Evolutionary conservation across 2,329 filamentous ascomycete genomes (phyloP).

Genomic region (Cercospora janseana): DNA sequence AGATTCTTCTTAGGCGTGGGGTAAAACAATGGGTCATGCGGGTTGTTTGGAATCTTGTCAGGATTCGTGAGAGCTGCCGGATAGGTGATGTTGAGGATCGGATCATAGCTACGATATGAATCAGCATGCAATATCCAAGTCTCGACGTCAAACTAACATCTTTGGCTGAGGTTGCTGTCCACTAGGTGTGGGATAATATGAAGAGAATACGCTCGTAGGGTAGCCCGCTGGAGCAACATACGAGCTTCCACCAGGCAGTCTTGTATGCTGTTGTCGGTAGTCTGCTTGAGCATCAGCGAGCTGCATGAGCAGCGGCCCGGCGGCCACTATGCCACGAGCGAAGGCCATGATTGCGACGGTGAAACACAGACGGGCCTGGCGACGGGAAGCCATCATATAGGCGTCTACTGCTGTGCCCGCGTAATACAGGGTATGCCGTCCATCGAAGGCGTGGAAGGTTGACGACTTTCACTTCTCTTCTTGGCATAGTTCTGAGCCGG

Average conservation of each 20-base stretch:
- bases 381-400: neutral
- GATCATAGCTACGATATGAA: conserved; percentile 43
- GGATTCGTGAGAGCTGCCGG: conserved; percentile 57
- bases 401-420: neutral
- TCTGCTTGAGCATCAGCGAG: conserved; percentile 16
- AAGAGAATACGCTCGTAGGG: conserved; percentile 52
- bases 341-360: conserved; percentile 15
- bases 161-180: conserved; percentile 55
- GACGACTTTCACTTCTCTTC: neutral
- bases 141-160: conserved; percentile 33
- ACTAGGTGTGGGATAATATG: conserved; percentile 48
- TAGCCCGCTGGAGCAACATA: conserved; percentile 50
- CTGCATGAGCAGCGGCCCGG: conserved; percentile 20
- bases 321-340: conserved; percentile 14
- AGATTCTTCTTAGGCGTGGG: conserved; percentile 51
- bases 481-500: neutral
- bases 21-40: conserved; percentile 52
- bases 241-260: conserved; percentile 22
- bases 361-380: neutral
- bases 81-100: conserved; percentile 54
- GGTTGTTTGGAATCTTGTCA: conserved; percentile 49
- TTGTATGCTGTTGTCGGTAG: conserved; percentile 10
- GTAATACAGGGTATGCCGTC: neutral
- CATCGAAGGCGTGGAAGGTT: neutral
- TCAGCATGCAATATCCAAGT: neutral